Evolutionary conservation across 1,284 basidiomycete species (phyloP), one percentile per base, ranked within the genome.

Genomic region (Austroboletus novae-zelandiae): DNA sequence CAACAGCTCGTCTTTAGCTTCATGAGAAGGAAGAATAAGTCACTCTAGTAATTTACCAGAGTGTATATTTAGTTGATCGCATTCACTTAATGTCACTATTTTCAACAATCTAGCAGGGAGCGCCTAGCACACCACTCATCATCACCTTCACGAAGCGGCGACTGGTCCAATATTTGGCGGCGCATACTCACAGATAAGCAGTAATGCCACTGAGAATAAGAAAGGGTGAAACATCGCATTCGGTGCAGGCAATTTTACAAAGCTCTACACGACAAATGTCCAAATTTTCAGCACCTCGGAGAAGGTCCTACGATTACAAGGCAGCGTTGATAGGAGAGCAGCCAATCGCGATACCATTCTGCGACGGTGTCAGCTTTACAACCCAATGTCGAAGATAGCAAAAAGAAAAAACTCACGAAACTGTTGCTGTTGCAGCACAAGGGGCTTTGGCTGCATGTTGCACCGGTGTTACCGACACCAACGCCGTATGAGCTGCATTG

Each of bases 331-430:
- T 46, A 9, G 66, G 62, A 17, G 47, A 55, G 57, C 68, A 71
- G 11, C 65, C 69, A 44, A 64, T 10, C 43, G 59, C 54, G 45
- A 70, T 45, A 29, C 68, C 68, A 31, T 59, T 59, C 68, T 70
- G 25, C 14, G 20, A 23, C 20, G 20, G 20, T 23, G 20, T 23
- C 5, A 23, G 20, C 5, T 23, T 4, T 23, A 23, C 3, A 27
- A 11, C 13, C n/a, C 9, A 3, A 7, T 5, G 5, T 23, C 5
- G 20, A 23, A 23, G 1, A 23, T 23, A 23, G 4, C 3, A 29
- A 0, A 2, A 15, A n/a, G n/a, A n/a, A 8, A 17, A n/a, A 9
- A 30, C 58, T 34, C 20, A 52, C 61, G 14, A 57, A 47, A n/a
- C 3, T 42, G 47, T 62, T 63, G 43, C 43, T 45, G 14, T 47